A percentile compares a stretch with the other conserved stretches of the same genome.
phyloP scores from a whole-genome alignment of 768 basidiomycete genomes.

The Paxillus rubicundulus region DNA sequence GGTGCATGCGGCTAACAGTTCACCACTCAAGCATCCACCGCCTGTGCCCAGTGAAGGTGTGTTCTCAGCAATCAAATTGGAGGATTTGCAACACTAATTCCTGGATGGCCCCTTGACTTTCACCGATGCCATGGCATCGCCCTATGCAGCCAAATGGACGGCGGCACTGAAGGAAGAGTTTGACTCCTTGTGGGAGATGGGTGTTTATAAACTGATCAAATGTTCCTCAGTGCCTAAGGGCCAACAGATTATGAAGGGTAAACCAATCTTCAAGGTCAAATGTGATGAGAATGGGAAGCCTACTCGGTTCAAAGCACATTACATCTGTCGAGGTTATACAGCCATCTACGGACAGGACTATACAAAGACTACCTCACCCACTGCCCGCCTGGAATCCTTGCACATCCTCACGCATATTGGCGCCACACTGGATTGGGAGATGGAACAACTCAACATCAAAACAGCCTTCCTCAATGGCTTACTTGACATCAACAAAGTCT shows the following conservation, averaged over 20 bases:
- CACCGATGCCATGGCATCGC: constrained; percentile 17
- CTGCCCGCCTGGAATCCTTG: constrained; percentile 39
- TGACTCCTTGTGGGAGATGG: constrained; percentile 6
- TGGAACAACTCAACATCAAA: constrained; percentile 40
- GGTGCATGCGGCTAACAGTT: too few species aligned
- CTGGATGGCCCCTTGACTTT: constrained; percentile 17
- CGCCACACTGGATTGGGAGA: constrained; percentile 33
- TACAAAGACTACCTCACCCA: constrained; percentile 40
- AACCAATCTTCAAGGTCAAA: constrained; percentile 31
- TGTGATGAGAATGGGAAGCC: constrained; percentile 10
- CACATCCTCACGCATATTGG: constrained; percentile 37
- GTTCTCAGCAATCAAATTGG: neutral
- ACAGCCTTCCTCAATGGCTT: constrained; percentile 39
- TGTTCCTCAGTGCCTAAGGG: constrained; percentile 16
- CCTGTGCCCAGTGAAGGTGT: too few species aligned
- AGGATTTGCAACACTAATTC: constrained; percentile 3
- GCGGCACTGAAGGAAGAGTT: constrained; percentile 24
- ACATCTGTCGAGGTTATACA: constrained; percentile 42
- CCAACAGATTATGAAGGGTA: constrained; percentile 19
- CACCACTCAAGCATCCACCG: neutral
- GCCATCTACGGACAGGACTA: constrained; percentile 44
- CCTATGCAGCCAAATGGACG: constrained; percentile 18
- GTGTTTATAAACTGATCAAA: constrained; percentile 20
- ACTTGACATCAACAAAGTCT: constrained; percentile 27
- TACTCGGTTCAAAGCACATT: constrained; percentile 34